A percentile compares a stretch with the other conserved stretches of the same genome.
These are phyloP conservation scores for Arthrocladium fulminans DNA, from an alignment of 2,329 filamentous ascomycete species.

Conservation along the genomic window DNA sequence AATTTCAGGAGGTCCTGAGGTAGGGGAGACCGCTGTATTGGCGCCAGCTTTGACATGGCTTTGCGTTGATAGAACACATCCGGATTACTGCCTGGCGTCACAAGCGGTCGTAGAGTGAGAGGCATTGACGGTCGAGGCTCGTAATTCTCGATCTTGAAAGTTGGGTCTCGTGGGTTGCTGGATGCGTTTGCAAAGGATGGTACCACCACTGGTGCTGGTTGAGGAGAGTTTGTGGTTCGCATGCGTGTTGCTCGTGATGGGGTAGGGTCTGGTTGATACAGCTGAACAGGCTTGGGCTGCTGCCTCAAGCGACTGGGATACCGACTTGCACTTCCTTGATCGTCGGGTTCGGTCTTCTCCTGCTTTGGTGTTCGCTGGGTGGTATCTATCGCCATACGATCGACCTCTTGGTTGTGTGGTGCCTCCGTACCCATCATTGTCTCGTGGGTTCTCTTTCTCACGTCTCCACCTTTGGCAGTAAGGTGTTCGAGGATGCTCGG, in stretches of 20 bases:
- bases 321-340: constrained; percentile 38
- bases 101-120: constrained; percentile 61
- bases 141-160: constrained; percentile 50
- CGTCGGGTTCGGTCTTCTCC: constrained; percentile 42
- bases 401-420: constrained; percentile 30
- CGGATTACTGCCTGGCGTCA: constrained; percentile 66
- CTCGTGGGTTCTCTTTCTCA: constrained; percentile 70
- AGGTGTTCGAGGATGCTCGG: constrained; percentile 77
- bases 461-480: constrained; percentile 68
- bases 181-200: constrained; percentile 34
- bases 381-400: not conserved
- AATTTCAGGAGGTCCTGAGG: constrained; percentile 16
- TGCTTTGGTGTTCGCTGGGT: constrained; percentile 41
- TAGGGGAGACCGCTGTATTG: constrained; percentile 7
- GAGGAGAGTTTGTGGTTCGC: constrained; percentile 39
- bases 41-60: constrained; percentile 21
- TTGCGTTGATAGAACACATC: constrained; percentile 54
- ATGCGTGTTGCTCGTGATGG: constrained; percentile 53
- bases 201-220: constrained; percentile 24
- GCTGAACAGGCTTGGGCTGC: constrained; percentile 72
- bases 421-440: constrained; percentile 36
- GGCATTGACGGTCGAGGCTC: constrained; percentile 57
- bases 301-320: constrained; percentile 49
- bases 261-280: constrained; percentile 73
- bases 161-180: constrained; percentile 40